Evolutionary conservation across 2,329 filamentous ascomycete genomes (phyloP).

Genomic region (Colletotrichum chlorophyti): DNA sequence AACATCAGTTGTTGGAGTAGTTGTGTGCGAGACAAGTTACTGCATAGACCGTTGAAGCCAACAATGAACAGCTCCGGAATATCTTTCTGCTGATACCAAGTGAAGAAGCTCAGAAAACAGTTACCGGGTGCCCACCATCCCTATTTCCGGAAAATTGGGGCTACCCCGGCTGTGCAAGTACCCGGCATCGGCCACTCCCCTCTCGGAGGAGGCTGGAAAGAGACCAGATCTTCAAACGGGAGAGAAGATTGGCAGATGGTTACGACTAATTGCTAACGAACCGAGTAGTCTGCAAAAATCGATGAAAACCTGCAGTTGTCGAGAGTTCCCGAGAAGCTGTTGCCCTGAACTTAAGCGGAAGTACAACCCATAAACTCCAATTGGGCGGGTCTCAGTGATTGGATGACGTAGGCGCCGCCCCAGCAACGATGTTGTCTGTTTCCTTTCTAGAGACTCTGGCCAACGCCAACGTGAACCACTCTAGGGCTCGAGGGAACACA

Average conservation of each 20-base stretch:
- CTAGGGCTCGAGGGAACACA: too few species aligned
- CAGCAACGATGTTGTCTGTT: not conserved
- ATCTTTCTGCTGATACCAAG: too few species aligned
- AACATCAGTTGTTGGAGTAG: too few species aligned
- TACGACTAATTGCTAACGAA: too few species aligned
- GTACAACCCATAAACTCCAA: too few species aligned
- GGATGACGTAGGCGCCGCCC: slow-evolving; percentile 5
- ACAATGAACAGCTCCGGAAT: too few species aligned
- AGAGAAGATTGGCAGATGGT: too few species aligned
- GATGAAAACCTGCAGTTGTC: not conserved
- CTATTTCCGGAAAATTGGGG: slow-evolving; percentile 16
- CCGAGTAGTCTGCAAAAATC: too few species aligned
- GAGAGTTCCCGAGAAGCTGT: not conserved
- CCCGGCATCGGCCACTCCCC: slow-evolving; percentile 21
- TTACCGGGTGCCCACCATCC: not conserved
- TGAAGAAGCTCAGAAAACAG: not conserved
- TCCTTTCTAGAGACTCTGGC: not conserved
- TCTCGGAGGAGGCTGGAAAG: not conserved
- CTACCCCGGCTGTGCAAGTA: slow-evolving; percentile 22
- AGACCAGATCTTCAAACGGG: not conserved
- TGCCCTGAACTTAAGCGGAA: not conserved
- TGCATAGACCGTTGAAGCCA: too few species aligned
- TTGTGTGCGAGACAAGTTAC: too few species aligned
- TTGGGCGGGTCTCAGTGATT: not conserved
- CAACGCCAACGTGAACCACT: too few species aligned